A percentile compares a stretch with the other conserved stretches of the same genome.
These are phyloP conservation scores for Eustoma russellianum DNA, from an alignment of 257 asterid species.

Conservation along the genomic window DNA sequence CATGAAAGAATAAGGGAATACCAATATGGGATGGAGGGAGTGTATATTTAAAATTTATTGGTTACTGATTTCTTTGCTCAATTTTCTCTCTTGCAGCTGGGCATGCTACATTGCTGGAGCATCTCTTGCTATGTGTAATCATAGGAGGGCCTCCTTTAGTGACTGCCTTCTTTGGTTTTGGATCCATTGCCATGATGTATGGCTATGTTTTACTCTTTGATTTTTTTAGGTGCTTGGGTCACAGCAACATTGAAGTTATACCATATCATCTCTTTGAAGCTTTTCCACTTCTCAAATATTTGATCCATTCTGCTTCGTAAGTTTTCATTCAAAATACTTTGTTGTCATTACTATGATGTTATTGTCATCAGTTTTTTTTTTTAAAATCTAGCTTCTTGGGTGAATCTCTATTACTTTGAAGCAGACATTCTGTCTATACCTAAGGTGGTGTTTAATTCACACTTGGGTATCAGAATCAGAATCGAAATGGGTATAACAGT, in stretches of 20 bases:
- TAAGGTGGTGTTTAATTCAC: no score
- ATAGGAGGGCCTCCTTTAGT: conserved; percentile 70
- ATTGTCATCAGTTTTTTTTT: no score
- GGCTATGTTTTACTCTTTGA: conserved; percentile 62
- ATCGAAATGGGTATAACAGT: no score
- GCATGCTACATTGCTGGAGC: conserved; percentile 77
- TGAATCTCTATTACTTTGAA: no score
- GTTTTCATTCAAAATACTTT: conserved; percentile 6
- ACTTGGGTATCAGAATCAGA: no score
- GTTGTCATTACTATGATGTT: no score
- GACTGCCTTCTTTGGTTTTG: conserved; percentile 51
- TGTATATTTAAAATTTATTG: not conserved
- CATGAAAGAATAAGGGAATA: no score
- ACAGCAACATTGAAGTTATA: conserved; percentile 66
- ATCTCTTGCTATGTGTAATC: conserved; percentile 47
- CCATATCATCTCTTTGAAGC: conserved; percentile 39
- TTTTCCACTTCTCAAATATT: conserved; percentile 50
- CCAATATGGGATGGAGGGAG: no score
- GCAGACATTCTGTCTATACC: no score
- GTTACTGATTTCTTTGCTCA: conserved; percentile 3
- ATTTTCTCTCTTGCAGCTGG: conserved; percentile 46
- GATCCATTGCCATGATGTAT: conserved; percentile 58
- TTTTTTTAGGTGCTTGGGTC: conserved; percentile 78
- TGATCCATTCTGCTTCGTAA: conserved; percentile 79
- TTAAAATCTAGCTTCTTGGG: no score